Evolutionary conservation across 2,329 filamentous ascomycete genomes (phyloP).

Genomic region (Alternaria sp.): DNA sequence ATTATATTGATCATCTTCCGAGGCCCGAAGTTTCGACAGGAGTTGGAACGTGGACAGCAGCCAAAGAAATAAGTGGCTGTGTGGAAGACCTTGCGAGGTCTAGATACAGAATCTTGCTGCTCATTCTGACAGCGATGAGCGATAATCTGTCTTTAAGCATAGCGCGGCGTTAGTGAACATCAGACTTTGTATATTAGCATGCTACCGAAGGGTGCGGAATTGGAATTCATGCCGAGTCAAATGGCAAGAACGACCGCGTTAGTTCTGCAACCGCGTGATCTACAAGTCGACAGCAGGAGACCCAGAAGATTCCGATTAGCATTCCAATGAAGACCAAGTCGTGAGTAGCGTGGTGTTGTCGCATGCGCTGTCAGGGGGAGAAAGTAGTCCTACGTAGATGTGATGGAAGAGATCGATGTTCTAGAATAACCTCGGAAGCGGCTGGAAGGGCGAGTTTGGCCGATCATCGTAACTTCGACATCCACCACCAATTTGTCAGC

Average conservation of each 20-base stretch:
- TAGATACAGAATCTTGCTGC: too few species aligned
- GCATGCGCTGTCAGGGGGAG: too few species aligned
- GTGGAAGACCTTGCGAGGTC: not conserved
- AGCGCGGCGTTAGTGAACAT: constrained; percentile 19
- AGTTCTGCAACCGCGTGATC: too few species aligned
- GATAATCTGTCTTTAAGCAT: constrained; percentile 9
- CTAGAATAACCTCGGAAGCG: constrained; percentile 2
- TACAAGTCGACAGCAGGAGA: too few species aligned
- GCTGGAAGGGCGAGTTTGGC: constrained; percentile 4
- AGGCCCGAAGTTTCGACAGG: constrained; percentile 30
- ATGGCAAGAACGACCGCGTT: not conserved
- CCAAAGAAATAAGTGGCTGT: constrained; percentile 1
- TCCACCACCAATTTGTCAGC: constrained; percentile 32
- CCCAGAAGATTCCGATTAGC: too few species aligned
- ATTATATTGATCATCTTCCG: constrained; percentile 28
- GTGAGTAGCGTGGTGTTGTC: too few species aligned
- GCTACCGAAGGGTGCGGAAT: not conserved
- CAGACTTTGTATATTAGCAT: not conserved
- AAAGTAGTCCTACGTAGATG: too few species aligned
- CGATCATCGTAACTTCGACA: not conserved
- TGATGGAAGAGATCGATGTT: not conserved
- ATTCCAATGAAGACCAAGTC: too few species aligned
- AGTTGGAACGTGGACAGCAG: constrained; percentile 22
- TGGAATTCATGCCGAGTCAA: not conserved
- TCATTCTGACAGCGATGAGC: not conserved